These are phyloP conservation scores for Clonostachys solani DNA, from an alignment of 2,329 filamentous ascomycete species.

Conservation along the genomic window DNA sequence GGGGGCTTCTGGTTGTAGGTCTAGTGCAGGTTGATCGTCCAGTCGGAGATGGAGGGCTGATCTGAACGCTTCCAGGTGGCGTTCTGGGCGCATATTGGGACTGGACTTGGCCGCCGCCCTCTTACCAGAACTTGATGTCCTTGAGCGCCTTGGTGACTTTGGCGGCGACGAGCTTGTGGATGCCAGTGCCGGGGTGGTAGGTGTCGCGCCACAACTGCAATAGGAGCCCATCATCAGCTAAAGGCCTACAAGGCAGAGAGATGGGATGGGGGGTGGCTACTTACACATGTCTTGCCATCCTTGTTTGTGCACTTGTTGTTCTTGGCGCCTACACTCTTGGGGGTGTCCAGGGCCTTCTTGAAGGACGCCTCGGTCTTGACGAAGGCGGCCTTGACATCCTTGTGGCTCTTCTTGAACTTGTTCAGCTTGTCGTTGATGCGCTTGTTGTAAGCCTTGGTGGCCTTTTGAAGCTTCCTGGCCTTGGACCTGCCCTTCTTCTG, in stretches of 20 bases:
- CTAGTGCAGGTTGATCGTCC: too few species aligned
- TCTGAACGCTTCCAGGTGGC: too few species aligned
- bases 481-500: conserved; percentile 16
- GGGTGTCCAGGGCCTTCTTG: conserved; percentile 33
- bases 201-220: conserved; percentile 35
- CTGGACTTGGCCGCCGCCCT: too few species aligned
- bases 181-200: conserved; percentile 34
- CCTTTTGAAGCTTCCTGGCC: background rate
- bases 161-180: conserved; percentile 31
- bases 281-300: conserved; percentile 33
- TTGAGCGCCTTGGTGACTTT: conserved; percentile 19
- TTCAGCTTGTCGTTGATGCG: conserved; percentile 18
- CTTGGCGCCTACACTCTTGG: conserved; percentile 31
- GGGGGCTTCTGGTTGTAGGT: too few species aligned
- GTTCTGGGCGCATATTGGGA: too few species aligned
- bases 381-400: conserved; percentile 21
- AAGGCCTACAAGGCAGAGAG: background rate
- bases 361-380: conserved; percentile 36
- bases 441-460: conserved; percentile 32
- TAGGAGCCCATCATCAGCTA: background rate
- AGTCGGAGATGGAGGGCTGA: too few species aligned
- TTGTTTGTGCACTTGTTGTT: conserved; percentile 34
- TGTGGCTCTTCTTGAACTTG: conserved; percentile 26
- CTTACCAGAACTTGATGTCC: background rate
- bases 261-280: conserved; percentile 3